Conservation (phyloP, 75 land plant species). For the Sequoia sempervirens region DNA sequence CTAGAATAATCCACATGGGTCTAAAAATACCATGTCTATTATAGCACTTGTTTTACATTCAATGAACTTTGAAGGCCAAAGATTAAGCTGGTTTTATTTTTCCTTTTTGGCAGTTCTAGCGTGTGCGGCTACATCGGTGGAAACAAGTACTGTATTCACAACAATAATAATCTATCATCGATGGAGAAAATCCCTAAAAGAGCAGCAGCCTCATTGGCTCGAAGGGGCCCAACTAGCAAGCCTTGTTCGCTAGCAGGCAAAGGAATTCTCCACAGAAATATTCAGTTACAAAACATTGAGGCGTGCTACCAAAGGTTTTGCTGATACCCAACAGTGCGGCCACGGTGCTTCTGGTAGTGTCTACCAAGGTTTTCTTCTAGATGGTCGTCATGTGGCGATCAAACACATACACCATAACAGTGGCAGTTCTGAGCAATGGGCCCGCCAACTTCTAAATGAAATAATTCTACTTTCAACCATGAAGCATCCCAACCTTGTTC, state of each 20-base stretch:
- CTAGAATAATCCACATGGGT: too few relatives aligned
- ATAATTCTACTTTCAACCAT: conserved; percentile 19
- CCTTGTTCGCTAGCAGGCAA: background rate
- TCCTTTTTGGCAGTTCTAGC: too few relatives aligned
- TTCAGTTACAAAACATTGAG: conserved; percentile 22
- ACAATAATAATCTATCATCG: too few relatives aligned
- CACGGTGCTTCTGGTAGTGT: conserved; percentile 24
- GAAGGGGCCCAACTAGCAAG: background rate
- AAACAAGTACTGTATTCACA: too few relatives aligned
- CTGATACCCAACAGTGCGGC: conserved; percentile 12
- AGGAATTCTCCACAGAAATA: conserved; percentile 1
- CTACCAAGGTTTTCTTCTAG: conserved; percentile 17
- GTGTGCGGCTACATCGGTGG: too few relatives aligned
- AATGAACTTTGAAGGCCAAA: too few relatives aligned
- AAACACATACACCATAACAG: conserved; percentile 9
- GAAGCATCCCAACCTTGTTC: conserved; percentile 22
- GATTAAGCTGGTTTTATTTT: too few relatives aligned
- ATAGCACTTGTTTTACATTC: too few relatives aligned
- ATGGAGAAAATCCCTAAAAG: too few relatives aligned
- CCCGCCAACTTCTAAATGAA: conserved; percentile 23
- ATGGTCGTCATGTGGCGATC: conserved; percentile 25
- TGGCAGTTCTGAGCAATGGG: too few relatives aligned
- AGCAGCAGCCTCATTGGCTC: too few relatives aligned
- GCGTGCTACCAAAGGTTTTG: conserved; percentile 23
- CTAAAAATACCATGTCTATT: too few relatives aligned